Base-by-base conservation (phyloP, 345 rosid genomes). In the Rhodamnia argentea region DNA sequence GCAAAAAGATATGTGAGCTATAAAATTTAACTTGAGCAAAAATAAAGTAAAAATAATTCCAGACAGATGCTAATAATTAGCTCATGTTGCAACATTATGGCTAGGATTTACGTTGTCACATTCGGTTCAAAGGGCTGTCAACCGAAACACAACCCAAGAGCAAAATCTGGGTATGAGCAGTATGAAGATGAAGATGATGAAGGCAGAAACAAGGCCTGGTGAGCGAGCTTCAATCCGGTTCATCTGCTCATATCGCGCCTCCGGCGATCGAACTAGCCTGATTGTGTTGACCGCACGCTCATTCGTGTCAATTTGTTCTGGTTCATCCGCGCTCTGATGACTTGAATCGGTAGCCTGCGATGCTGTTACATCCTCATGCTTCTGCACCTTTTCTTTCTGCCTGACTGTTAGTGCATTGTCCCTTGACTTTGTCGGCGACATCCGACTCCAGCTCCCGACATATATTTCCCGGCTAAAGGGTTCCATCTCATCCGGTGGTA, bases 391-490 rank as follows among this genome's bases (percentile, higher is more conserved):
- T 27, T 14, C 74, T 60, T 27, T 0, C 1, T 29, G 18, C 1
- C 2, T 7, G 14, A 62, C 40, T 0, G 9, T 14, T 29, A 4
- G 3, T 27, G 40, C 42, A 29, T 29, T 4, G 76, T 32, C 76
- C 44, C 12, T 32, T 23, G 24, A 29, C 42, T 62, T 5, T 15
- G 22, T 27, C 0, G 42, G 0, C 4, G 27, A 0, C 44, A 29
- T 64, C 6, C 5, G 44, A 3, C 6, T 32, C 1, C 1, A 32
- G 44, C 44, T 64, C 6, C 44, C 6, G 76, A 29, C 44, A 4
- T 0, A 16, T 16, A 1, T 16, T 64, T 37, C 13, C 11, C 2
- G 12, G 76, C 76, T 54, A 15, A 12, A 24, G 27, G n/a, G 44
- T 62, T 82, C 59, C 75, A 22, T 9, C 59, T 64, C 86, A 0